Evolutionary conservation across 2,329 filamentous ascomycete species (phyloP).

Genomic region (Diplocarpon mali): DNA sequence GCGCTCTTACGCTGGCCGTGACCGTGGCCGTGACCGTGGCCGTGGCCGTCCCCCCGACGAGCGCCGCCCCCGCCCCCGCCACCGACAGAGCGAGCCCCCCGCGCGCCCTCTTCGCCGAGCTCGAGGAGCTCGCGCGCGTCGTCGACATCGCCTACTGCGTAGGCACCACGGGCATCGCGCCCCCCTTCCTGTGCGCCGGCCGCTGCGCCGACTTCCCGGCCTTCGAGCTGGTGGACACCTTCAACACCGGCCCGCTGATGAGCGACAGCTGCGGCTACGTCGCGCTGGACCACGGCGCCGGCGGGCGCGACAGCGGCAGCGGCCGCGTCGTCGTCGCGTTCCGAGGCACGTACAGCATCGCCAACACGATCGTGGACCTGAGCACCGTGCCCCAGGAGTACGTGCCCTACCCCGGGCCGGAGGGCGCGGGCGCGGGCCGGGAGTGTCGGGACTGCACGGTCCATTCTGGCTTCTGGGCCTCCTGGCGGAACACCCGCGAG

Average conservation of each 20-base stretch:
- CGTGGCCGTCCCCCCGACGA: no score
- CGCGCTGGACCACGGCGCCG: slow-evolving; percentile 61
- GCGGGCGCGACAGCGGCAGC: slow-evolving; percentile 7
- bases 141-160: slow-evolving; percentile 96
- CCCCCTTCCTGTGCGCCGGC: slow-evolving; percentile 76
- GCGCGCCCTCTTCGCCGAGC: slow-evolving; percentile 57
- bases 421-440: background rate
- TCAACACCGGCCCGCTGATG: slow-evolving; percentile 80
- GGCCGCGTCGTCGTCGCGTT: slow-evolving; percentile 73
- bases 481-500: slow-evolving; percentile 67
- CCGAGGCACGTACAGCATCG: slow-evolving; percentile 85
- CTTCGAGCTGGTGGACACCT: slow-evolving; percentile 69
- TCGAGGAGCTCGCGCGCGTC: slow-evolving; percentile 81
- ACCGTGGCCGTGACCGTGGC: no score
- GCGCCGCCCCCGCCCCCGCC: background rate
- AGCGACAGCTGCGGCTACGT: slow-evolving; percentile 92
- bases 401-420: slow-evolving; percentile 59
- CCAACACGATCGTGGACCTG: slow-evolving; percentile 84
- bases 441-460: slow-evolving; percentile 82
- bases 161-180: slow-evolving; percentile 67
- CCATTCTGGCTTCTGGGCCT: slow-evolving; percentile 78
- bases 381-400: slow-evolving; percentile 86
- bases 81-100: slow-evolving; percentile 35
- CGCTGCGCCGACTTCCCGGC: slow-evolving; percentile 74
- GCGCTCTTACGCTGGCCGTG: no score